Percentiles rank a stretch among this genome's conserved stretches.
Conservation (phyloP, 257 asterid species). For the Lavandula angustifolia region DNA sequence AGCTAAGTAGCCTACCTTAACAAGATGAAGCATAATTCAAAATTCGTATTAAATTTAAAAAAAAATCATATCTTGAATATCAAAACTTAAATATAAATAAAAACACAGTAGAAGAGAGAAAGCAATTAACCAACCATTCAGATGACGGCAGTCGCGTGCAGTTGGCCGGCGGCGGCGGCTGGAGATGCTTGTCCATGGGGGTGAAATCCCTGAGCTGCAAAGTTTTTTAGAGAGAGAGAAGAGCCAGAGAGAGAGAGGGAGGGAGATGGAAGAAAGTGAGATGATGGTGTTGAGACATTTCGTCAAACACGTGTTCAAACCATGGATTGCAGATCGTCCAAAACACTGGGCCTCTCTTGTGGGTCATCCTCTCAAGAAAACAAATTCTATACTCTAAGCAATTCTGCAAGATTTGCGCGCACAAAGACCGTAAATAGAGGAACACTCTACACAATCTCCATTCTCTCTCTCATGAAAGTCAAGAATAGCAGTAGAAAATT, state of each 20-base stretch:
- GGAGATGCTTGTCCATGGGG: constrained; percentile 66
- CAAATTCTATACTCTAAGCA: constrained; percentile 25
- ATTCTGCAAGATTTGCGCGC: constrained; percentile 39
- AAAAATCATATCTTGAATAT: not conserved
- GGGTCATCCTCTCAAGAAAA: constrained; percentile 52
- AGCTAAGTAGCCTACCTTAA: not conserved
- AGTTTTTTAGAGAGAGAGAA: constrained; percentile 41
- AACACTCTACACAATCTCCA: not conserved
- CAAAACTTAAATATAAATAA: not conserved
- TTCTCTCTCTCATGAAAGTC: constrained; percentile 43
- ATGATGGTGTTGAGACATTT: constrained; percentile 49
- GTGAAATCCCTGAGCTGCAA: constrained; percentile 32
- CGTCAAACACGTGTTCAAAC: constrained; percentile 58
- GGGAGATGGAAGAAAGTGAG: too few species aligned
- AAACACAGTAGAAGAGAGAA: not conserved
- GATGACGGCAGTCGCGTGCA: constrained; percentile 45
- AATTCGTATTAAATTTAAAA: not conserved
- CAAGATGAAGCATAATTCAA: not conserved
- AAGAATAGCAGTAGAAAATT: constrained; percentile 32
- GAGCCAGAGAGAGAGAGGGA: too few species aligned
- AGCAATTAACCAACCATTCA: constrained; percentile 66
- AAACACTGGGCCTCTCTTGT: constrained; percentile 50
- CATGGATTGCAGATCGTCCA: constrained; percentile 57
- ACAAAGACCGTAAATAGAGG: constrained; percentile 47
- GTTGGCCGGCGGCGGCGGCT: constrained; percentile 51